A percentile compares a stretch with the other conserved stretches of the same genome.
Conservation (phyloP, 192 early-diverging fungal species). For the Coemansia sp. region DNA sequence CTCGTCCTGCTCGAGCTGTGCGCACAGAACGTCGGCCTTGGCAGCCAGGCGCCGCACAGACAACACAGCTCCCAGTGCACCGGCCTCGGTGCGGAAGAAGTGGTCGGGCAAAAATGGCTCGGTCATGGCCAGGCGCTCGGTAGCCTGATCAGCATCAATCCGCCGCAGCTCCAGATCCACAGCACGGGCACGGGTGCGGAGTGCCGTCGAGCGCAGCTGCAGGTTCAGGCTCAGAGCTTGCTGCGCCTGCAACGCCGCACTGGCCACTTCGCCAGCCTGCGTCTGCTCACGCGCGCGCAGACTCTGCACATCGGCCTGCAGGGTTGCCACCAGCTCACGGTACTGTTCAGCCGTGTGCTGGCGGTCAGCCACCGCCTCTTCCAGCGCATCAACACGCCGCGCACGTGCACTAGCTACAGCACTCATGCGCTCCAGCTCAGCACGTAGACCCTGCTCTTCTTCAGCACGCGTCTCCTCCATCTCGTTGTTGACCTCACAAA, state of each 20-base stretch:
- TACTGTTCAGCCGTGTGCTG: constrained; percentile 84
- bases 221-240: constrained; percentile 77
- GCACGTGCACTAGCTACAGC: constrained; percentile 61
- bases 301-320: constrained; percentile 74
- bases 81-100: constrained; percentile 78
- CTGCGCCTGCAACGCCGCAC: constrained; percentile 68
- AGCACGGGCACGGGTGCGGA: constrained; percentile 83
- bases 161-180: constrained; percentile 89
- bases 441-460: constrained; percentile 79
- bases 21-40: constrained; percentile 74
- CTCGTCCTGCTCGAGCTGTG: constrained; percentile 70
- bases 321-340: constrained; percentile 71
- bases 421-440: constrained; percentile 74
- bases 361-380: constrained; percentile 83
- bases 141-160: constrained; percentile 81
- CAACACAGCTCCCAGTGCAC: constrained; percentile 69
- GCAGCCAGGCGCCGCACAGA: constrained; percentile 78
- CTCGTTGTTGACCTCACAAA: constrained; percentile 89
- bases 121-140: constrained; percentile 56
- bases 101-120: constrained; percentile 82
- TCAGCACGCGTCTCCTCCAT: constrained; percentile 90
- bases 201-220: constrained; percentile 73
- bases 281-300: constrained; percentile 64
- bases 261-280: constrained; percentile 57
- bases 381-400: constrained; percentile 59